Base-by-base conservation (phyloP, 768 basidiomycete species). In the Mycena rosella region DNA sequence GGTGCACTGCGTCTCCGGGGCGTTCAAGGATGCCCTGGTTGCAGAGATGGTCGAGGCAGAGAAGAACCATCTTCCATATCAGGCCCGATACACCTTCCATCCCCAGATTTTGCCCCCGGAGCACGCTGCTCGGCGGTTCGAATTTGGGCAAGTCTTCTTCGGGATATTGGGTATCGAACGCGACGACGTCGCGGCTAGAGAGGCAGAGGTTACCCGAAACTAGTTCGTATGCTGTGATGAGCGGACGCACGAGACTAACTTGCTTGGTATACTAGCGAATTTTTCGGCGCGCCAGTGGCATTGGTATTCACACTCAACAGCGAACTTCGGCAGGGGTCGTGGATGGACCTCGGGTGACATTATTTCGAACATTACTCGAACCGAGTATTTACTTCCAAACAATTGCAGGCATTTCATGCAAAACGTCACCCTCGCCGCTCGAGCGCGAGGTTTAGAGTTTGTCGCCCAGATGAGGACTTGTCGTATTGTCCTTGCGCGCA, bases 371-470 rank as follows among this genome's bases (percentile, higher is more conserved):
- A 15, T 32, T 2, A 60, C 0, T 17, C 9, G 6, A 26, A 34
- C n/a, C 32, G 8, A 24, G 4, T 22, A 30, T 6, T 32, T 44
- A n/a, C n/a, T n/a, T n/a, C n/a, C 5, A 30, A 24, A 8, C 7
- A 18, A 3, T 45, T 24, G 13, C 48, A 60, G 63, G 17, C 49
- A 68, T 65, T 69, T 70, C 22, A 60, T 73, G 59, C 69, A 73
- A 48, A 54, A 62, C 57, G 30, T 70, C 38, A 67, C 57, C 26
- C 61, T 73, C 42, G 72, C 48, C 30, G 58, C 51, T 13, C 61
- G 69, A 9, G 72, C 69, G 36, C 65, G 72, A 7, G 72, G 72
- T 17, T 51, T 73, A n/a, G 69, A 70, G 34, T 60, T 62, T 0
- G 52, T 67, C n/a, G 32, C 62, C 18, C 69, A 63, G 65, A 68